phyloP scores from a whole-genome alignment of 148 eudicot genomes.

The Fagopyrum tataricum region DNA sequence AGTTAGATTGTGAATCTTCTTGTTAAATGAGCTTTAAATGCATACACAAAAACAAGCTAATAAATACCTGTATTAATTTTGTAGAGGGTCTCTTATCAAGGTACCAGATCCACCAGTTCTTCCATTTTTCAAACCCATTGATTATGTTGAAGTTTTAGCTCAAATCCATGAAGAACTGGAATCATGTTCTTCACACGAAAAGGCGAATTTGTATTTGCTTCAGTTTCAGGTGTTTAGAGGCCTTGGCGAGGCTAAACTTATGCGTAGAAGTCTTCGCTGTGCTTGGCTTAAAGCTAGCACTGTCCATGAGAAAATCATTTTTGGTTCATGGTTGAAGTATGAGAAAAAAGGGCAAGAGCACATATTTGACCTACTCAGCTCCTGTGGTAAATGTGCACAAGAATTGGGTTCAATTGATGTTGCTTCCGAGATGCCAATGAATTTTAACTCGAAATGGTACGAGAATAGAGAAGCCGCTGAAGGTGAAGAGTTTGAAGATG shows the following conservation, averaged over 20 bases:
- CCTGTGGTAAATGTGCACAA: conserved; percentile 64
- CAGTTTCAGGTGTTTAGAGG: conserved; percentile 96
- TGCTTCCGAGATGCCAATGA: conserved; percentile 51
- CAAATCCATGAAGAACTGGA: conserved; percentile 90
- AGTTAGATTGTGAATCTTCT: background rate
- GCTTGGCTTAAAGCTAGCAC: conserved; percentile 78
- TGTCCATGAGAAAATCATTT: conserved; percentile 69
- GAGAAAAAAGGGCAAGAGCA: conserved; percentile 90
- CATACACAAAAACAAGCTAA: background rate
- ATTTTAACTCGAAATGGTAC: conserved; percentile 16
- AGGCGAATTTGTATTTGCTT: conserved; percentile 64
- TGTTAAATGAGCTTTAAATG: background rate
- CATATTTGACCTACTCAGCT: conserved; percentile 56
- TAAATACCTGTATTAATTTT: conserved; percentile 11
- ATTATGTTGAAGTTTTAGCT: conserved; percentile 92
- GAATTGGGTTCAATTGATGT: conserved; percentile 69
- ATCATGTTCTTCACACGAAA: conserved; percentile 51
- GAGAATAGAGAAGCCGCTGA: conserved; percentile 14
- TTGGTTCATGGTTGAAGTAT: conserved; percentile 88
- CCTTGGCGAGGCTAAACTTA: conserved; percentile 78
- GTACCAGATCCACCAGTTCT: conserved; percentile 80
- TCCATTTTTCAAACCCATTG: conserved; percentile 78
- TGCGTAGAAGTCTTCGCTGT: conserved; percentile 82
- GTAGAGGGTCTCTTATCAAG: conserved; percentile 91
- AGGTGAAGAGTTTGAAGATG: conserved; percentile 29